A percentile compares a stretch with the other conserved stretches of the same genome.
Conservation (phyloP, 1,139 yeast species). For the Nakaseomyces bracarensis region DNA sequence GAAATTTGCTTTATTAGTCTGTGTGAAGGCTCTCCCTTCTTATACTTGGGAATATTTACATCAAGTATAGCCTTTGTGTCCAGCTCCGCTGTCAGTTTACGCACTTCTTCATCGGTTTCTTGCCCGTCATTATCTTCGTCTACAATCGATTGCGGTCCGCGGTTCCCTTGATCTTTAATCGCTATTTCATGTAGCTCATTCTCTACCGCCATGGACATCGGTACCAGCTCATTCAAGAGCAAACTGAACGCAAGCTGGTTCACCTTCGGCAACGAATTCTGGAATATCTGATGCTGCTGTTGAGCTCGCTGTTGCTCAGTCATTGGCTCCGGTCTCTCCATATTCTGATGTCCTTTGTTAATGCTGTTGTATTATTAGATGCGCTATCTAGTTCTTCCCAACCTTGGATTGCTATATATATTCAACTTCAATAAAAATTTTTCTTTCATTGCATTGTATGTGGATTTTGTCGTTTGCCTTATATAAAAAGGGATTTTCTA, state of each 20-base stretch:
- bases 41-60: conserved; percentile 7
- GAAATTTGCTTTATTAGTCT: conserved; percentile 18
- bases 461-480: too few relatives aligned
- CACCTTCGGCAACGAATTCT: conserved; percentile 29
- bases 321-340: conserved; percentile 10
- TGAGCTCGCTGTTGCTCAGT: conserved; percentile 23
- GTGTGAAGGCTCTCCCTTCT: conserved; percentile 19
- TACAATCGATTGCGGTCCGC: too few relatives aligned
- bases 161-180: conserved; percentile 1
- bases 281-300: conserved; percentile 26
- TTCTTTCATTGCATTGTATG: too few relatives aligned
- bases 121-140: conserved; percentile 36
- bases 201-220: conserved; percentile 44
- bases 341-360: neutral
- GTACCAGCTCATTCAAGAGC: conserved; percentile 67
- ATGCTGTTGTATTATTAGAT: neutral
- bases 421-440: too few relatives aligned
- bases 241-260: conserved; percentile 30
- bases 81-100: conserved; percentile 7
- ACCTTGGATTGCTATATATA: too few relatives aligned
- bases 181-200: conserved; percentile 11
- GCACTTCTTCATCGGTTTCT: conserved; percentile 28
- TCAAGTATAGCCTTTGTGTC: conserved; percentile 2
- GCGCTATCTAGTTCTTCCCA: too few relatives aligned
- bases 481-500: too few relatives aligned